A percentile compares a stretch with the other conserved stretches of the same genome.
These are phyloP conservation scores for Tephrocybe rancida DNA, from an alignment of 768 basidiomycete genomes.

Conservation along the genomic window DNA sequence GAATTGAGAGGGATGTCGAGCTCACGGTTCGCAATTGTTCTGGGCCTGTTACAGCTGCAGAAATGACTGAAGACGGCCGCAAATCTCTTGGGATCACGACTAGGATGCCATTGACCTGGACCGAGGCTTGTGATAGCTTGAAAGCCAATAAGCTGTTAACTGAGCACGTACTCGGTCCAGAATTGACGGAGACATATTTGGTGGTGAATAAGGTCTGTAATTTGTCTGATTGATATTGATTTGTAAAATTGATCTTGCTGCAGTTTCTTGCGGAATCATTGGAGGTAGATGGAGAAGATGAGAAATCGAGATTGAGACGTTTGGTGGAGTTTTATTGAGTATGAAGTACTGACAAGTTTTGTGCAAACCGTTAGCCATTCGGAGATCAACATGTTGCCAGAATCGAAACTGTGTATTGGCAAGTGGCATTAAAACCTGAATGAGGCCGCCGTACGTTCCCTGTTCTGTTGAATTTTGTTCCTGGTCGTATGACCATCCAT, in stretches of 20 bases:
- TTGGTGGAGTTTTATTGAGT: slow-evolving; percentile 33
- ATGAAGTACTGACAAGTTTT: no score
- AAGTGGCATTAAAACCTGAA: no score
- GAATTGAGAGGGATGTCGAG: slow-evolving; percentile 41
- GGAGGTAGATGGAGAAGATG: slow-evolving; percentile 24
- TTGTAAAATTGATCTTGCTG: background rate
- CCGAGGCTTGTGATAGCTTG: slow-evolving; percentile 47
- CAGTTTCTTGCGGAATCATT: slow-evolving; percentile 24
- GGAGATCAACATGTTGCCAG: no score
- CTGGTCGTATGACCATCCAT: no score
- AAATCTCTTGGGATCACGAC: slow-evolving; percentile 45
- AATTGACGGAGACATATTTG: slow-evolving; percentile 50
- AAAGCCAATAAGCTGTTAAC: slow-evolving; percentile 36
- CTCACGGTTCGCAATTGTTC: slow-evolving; percentile 42
- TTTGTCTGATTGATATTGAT: background rate
- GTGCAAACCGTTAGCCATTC: no score
- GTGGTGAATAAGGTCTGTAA: slow-evolving; percentile 49
- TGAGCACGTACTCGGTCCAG: slow-evolving; percentile 41
- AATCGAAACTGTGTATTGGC: no score
- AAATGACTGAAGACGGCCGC: slow-evolving; percentile 48
- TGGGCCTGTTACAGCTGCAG: slow-evolving; percentile 34
- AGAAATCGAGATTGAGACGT: slow-evolving; percentile 22
- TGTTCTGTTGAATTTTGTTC: no score
- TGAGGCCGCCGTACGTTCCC: no score
- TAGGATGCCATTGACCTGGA: slow-evolving; percentile 53